phyloP scores from a whole-genome alignment of 2,329 filamentous ascomycete species.

The Calonectria pauciramosa region DNA sequence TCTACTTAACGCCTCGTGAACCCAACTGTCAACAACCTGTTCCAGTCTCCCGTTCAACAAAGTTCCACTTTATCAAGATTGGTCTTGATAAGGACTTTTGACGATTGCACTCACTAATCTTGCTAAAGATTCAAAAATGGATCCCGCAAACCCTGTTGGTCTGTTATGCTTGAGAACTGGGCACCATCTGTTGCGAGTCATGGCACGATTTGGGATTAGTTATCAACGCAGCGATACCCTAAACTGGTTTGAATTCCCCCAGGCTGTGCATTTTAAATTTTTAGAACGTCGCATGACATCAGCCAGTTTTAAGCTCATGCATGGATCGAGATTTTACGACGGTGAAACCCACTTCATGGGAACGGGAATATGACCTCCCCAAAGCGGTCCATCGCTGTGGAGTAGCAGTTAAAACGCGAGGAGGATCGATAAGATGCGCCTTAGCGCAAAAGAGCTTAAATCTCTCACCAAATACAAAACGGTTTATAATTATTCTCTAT shows the following conservation, averaged over 20 bases:
- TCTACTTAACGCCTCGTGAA: not conserved
- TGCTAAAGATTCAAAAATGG: not conserved
- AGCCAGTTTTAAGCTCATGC: not conserved
- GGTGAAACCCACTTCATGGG: not conserved
- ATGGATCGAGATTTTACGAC: not conserved
- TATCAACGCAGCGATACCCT: not conserved
- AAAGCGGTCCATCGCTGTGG: not conserved
- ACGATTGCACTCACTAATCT: not conserved
- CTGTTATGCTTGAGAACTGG: not conserved
- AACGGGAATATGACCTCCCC: not conserved
- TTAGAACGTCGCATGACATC: not conserved
- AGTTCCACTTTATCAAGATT: constrained; percentile 4
- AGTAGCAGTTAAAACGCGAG: not conserved
- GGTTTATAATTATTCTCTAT: no score
- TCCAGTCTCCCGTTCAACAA: not conserved
- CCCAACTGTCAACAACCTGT: not conserved
- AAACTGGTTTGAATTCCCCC: not conserved
- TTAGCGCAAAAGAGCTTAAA: not conserved
- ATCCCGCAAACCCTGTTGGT: not conserved
- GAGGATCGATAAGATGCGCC: not conserved
- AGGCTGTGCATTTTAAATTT: not conserved
- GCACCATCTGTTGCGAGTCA: not conserved
- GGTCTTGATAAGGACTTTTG: not conserved
- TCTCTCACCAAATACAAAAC: not conserved
- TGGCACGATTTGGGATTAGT: not conserved